Conservation (phyloP, 2,329 filamentous ascomycete species). For the Hypoxylon sp. region DNA sequence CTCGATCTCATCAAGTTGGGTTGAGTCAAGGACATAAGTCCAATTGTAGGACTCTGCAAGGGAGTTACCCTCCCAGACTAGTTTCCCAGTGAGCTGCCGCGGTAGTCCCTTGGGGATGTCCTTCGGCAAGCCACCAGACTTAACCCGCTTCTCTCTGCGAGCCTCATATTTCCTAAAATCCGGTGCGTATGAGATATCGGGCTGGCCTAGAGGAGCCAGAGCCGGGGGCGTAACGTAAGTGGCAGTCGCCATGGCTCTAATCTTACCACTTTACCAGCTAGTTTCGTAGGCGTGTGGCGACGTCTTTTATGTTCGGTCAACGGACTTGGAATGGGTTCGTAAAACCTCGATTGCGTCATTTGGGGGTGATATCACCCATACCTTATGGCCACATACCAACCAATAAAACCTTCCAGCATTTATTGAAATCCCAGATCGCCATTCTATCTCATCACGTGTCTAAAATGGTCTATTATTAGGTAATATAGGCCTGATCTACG, state of each 20-base stretch:
- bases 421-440: neutral
- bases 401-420: slow-evolving; percentile 9
- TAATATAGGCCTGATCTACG: neutral
- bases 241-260: slow-evolving; percentile 34
- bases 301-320: slow-evolving; percentile 22
- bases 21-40: slow-evolving; percentile 64
- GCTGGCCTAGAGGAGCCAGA: slow-evolving; percentile 61
- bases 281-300: neutral
- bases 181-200: slow-evolving; percentile 72
- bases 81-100: slow-evolving; percentile 60
- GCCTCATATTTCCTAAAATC: slow-evolving; percentile 67
- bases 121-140: slow-evolving; percentile 58
- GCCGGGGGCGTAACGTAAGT: slow-evolving; percentile 48
- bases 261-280: neutral
- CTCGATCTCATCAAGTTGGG: slow-evolving; percentile 66
- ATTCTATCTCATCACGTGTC: neutral
- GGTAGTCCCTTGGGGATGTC: slow-evolving; percentile 67
- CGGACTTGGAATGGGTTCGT: slow-evolving; percentile 19
- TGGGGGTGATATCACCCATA: slow-evolving; percentile 31
- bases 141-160: slow-evolving; percentile 62
- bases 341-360: slow-evolving; percentile 34
- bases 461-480: neutral
- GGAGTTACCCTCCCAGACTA: slow-evolving; percentile 71
- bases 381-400: neutral
- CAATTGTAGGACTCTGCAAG: slow-evolving; percentile 66